Percentiles rank a stretch among this genome's conserved stretches.
Conservation (phyloP, 2,329 filamentous ascomycete species). For the Fusarium neocosmosporiellum region DNA sequence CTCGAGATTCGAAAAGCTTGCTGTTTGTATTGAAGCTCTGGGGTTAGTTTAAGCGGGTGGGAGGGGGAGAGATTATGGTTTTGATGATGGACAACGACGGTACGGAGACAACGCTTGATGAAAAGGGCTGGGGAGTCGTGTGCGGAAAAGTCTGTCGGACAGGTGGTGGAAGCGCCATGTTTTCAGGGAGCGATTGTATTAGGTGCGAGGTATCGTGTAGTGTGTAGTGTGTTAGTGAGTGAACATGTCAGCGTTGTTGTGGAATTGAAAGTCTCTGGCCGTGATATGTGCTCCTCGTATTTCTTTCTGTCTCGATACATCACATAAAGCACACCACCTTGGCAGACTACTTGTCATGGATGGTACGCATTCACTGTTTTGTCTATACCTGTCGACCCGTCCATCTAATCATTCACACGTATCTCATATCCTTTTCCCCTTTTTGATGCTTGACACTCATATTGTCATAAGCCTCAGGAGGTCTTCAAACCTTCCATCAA, state of each 20-base stretch:
- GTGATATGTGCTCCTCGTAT: neutral
- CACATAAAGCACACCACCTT: neutral
- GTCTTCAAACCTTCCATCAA: conserved; percentile 66
- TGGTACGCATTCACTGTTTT: conserved; percentile 7
- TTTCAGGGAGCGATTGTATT: conserved; percentile 9
- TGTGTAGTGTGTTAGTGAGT: conserved; percentile 24
- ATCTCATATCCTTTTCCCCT: conserved; percentile 5
- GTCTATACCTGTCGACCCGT: conserved; percentile 10
- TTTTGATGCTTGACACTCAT: neutral
- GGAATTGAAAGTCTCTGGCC: neutral
- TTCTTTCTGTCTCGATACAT: neutral
- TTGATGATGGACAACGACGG: conserved; percentile 7
- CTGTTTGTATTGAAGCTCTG: neutral
- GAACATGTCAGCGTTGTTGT: conserved; percentile 2
- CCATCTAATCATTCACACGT: conserved; percentile 9
- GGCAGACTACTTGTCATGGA: neutral
- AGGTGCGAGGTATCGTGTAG: conserved; percentile 19
- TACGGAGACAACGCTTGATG: conserved; percentile 9
- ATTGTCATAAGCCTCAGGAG: conserved; percentile 12
- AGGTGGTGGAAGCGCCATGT: conserved; percentile 4
- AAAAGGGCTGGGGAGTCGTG: neutral
- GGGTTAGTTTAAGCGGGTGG: neutral
- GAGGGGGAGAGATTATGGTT: neutral
- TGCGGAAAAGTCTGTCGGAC: neutral
- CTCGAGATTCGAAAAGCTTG: neutral